Conservation (phyloP, 768 basidiomycete species). For the Pleurotus pulmonarius region DNA sequence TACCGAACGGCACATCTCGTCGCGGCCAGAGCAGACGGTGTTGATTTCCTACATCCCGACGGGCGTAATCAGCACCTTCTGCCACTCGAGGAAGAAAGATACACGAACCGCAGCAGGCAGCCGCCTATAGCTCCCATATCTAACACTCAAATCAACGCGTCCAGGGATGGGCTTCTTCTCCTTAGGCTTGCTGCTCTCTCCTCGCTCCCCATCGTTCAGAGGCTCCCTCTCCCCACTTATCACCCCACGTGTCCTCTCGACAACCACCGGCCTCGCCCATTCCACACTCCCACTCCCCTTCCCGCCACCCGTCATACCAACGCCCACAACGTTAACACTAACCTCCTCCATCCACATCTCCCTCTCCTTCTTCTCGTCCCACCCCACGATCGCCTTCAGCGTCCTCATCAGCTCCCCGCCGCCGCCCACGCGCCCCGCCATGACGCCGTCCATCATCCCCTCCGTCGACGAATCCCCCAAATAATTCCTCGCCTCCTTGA, state of each 20-base stretch:
- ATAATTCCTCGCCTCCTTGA: conserved; percentile 78
- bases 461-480: conserved; percentile 42
- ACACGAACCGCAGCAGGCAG: conserved; percentile 72
- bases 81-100: conserved; percentile 2
- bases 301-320: conserved; percentile 5
- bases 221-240: too few relatives aligned
- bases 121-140: conserved; percentile 87
- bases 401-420: conserved; percentile 71
- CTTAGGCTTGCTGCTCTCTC: conserved; percentile 17
- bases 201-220: conserved; percentile 14
- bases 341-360: conserved; percentile 45
- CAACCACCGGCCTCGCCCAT: conserved; percentile 48
- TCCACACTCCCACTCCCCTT: conserved; percentile 16
- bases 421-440: background rate
- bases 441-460: too few relatives aligned
- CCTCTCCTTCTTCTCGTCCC: conserved; percentile 71
- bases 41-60: conserved; percentile 63
- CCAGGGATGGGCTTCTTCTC: conserved; percentile 30
- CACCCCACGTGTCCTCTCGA: conserved; percentile 18
- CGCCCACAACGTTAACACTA: background rate
- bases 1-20: conserved; percentile 94
- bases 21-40: conserved; percentile 89
- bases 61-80: background rate
- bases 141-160: conserved; percentile 63
- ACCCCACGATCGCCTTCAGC: conserved; percentile 84